A percentile compares a stretch with the other conserved stretches of the same genome.
phyloP scores from a whole-genome alignment of 805 yeast genomes.

The Candida caryicola region DNA sequence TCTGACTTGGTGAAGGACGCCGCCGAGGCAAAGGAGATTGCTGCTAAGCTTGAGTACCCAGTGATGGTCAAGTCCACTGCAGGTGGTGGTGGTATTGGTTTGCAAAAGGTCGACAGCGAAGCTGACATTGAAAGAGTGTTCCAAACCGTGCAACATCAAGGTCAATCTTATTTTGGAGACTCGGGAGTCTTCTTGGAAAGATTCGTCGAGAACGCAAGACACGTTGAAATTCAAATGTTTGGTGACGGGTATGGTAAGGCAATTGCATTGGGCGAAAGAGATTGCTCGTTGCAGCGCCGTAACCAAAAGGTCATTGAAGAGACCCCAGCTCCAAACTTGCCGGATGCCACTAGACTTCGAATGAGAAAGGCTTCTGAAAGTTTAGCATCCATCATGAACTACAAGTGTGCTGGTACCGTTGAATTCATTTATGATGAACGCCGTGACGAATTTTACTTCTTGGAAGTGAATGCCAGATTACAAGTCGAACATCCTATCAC shows the following conservation, averaged over 20 bases:
- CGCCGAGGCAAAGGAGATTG: slow-evolving; percentile 72
- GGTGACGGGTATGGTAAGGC: slow-evolving; percentile 96
- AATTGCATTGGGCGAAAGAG: slow-evolving; percentile 94
- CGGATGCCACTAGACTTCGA: slow-evolving; percentile 67
- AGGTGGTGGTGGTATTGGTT: slow-evolving; percentile 99
- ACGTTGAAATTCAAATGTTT: slow-evolving; percentile 93
- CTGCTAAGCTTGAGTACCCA: slow-evolving; percentile 77
- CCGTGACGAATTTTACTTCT: slow-evolving; percentile 86
- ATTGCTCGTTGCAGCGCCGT: slow-evolving; percentile 95
- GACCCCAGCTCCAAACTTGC: slow-evolving; percentile 95
- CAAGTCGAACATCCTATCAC: slow-evolving; percentile 99
- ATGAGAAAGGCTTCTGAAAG: slow-evolving; percentile 85
- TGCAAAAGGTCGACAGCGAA: slow-evolving; percentile 85
- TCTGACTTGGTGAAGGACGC: slow-evolving; percentile 74
- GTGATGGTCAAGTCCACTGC: slow-evolving; percentile 97
- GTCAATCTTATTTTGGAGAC: slow-evolving; percentile 89
- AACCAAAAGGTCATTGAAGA: slow-evolving; percentile 96
- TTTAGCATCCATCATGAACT: slow-evolving; percentile 76
- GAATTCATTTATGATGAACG: slow-evolving; percentile 88
- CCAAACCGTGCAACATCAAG: slow-evolving; percentile 91
- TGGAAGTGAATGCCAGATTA: slow-evolving; percentile 93
- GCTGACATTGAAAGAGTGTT: slow-evolving; percentile 81
- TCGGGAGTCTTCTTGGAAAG: slow-evolving; percentile 93
- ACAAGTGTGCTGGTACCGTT: slow-evolving; percentile 96
- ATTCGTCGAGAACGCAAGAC: slow-evolving; percentile 92